Evolutionary conservation across 1,284 basidiomycete genomes (phyloP), one percentile per base, ranked within the genome.

Genomic region (Cutaneotrichosporon daszewskae): DNA sequence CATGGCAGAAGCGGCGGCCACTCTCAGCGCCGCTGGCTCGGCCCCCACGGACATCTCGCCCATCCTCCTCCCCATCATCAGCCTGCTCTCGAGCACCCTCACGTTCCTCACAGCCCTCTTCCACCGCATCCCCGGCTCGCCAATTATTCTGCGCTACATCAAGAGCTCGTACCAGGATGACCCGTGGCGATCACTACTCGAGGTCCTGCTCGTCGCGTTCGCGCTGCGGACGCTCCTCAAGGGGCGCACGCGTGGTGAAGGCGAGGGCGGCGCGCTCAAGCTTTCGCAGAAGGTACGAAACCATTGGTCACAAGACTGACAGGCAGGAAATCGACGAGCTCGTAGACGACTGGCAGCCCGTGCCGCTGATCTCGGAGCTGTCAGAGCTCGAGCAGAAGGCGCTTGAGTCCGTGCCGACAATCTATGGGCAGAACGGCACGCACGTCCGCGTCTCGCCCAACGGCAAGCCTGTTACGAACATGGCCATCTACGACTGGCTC

Each of bases 311-410:
- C 4, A 11, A 18, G 16, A 35, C 34, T 28, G 25, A 28, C 35
- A 17, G n/a, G n/a, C 59, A 95, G 88, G 95, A 98, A 82, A 84
- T 97, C 47, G 84, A 96, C 65, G 94, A 98, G 60, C 79, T 98
- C 28, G 88, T 99, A 2, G 83, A 87, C 46, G 95, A 98, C 66
- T 99, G 92, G 87, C 76, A 76, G 10, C 95, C 95, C 0, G 87
- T 92, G 54, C 83, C 88, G 12, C 78, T 99, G 4, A 83, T 79
- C 6, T 56, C 65, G 14, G 58, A 57, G 8, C 77, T 77, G 25
- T 75, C 85, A 35, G 74, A 74, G 12, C 69, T 63, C 5, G 87
- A 91, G 60, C 75, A 80, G 44, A 73, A 77, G 26, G 84, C 91
- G 47, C 76, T 94, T 18, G 77, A 75, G 18, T 77, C 81, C 1